phyloP scores from a whole-genome alignment of 768 basidiomycete genomes.

The Tulasnella calospora region DNA sequence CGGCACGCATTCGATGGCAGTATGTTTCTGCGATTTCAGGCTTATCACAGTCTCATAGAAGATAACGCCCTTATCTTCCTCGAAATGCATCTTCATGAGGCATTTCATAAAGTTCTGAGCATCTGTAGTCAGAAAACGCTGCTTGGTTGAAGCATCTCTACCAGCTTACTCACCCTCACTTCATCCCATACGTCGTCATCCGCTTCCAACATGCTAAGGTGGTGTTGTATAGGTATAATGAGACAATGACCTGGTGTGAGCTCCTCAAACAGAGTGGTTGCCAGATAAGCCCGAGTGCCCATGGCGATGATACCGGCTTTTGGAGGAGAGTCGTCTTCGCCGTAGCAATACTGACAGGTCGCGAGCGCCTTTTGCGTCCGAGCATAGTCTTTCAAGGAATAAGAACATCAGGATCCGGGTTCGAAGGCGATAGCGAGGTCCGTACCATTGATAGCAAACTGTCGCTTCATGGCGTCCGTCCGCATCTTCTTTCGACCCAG shows the following conservation, averaged over 20 bases:
- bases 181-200: constrained; percentile 99
- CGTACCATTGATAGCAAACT: constrained; percentile 91
- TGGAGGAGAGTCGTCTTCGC: constrained; percentile 86
- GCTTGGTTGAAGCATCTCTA: constrained; percentile 17
- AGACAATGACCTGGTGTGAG: constrained; percentile 88
- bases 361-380: constrained; percentile 86
- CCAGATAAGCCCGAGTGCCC: constrained; percentile 87
- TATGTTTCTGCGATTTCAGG: constrained; percentile 84
- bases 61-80: constrained; percentile 87
- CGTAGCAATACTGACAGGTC: constrained; percentile 81
- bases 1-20: constrained; percentile 89
- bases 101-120: constrained; percentile 83
- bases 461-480: constrained; percentile 90
- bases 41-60: constrained; percentile 93
- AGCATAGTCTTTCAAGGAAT: constrained; percentile 70
- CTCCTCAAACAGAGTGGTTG: constrained; percentile 81
- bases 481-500: constrained; percentile 93
- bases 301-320: constrained; percentile 84
- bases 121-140: not conserved
- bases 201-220: constrained; percentile 82
- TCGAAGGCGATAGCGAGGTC: constrained; percentile 14
- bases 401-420: not conserved
- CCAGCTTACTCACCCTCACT: constrained; percentile 57
- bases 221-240: constrained; percentile 94
- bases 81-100: constrained; percentile 89